Percentiles rank a stretch among this genome's conserved stretches.
These are phyloP conservation scores for Desmodesmus armatus DNA, from an alignment of 139 green algal species.

Conservation along the genomic window DNA sequence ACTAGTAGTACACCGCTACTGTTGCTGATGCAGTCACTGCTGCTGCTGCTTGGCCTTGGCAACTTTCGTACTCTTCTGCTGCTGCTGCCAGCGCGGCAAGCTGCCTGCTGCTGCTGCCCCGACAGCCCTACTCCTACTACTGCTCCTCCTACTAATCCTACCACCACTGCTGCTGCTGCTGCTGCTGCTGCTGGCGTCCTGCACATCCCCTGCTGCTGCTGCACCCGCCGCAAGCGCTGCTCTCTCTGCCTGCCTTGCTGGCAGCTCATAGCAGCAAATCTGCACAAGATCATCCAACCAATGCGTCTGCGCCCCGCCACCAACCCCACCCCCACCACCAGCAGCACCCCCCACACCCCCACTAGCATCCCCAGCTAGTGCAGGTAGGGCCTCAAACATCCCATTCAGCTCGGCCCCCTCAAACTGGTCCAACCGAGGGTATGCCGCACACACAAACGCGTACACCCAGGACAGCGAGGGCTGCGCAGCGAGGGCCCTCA, in stretches of 20 bases:
- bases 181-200: not conserved
- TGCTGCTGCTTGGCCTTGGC: not conserved
- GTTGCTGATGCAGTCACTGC: not conserved
- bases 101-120: not conserved
- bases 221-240: not conserved
- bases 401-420: slow-evolving; percentile 48
- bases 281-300: slow-evolving; percentile 61
- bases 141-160: not conserved
- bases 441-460: slow-evolving; percentile 56
- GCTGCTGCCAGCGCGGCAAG: slow-evolving; percentile 2
- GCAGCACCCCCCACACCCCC: too few species aligned
- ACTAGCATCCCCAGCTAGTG: too few species aligned
- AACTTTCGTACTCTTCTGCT: not conserved
- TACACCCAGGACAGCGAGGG: slow-evolving; percentile 64
- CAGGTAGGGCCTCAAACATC: slow-evolving; percentile 61
- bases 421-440: slow-evolving; percentile 58
- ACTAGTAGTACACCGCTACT: too few species aligned
- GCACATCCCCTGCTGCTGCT: not conserved
- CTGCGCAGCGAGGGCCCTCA: slow-evolving; percentile 33
- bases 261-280: slow-evolving; percentile 42
- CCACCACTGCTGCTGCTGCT: not conserved
- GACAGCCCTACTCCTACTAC: not conserved
- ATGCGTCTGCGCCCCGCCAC: slow-evolving; percentile 42
- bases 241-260: slow-evolving; percentile 12
- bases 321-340: too few species aligned